Evolutionary conservation across 257 asterid species (phyloP).

Genomic region (Perilla frutescens): DNA sequence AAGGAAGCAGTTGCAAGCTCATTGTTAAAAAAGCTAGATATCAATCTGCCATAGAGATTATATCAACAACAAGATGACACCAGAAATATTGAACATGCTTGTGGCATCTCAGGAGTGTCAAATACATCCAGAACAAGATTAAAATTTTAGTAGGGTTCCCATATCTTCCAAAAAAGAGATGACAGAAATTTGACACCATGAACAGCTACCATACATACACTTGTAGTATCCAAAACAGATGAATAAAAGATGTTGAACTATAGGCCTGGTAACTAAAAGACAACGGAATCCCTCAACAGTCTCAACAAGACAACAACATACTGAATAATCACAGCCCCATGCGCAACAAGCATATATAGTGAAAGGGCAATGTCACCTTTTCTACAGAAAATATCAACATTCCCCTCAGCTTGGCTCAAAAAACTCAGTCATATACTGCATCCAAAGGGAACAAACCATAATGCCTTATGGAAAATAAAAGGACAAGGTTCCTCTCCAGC

Average conservation of each 20-base stretch:
- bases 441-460: background rate
- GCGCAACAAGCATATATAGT: background rate
- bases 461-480: background rate
- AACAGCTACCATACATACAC: background rate
- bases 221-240: conserved; percentile 13
- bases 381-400: background rate
- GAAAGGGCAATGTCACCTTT: background rate
- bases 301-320: conserved; percentile 18
- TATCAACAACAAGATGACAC: background rate
- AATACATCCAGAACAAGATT: background rate
- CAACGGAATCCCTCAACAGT: conserved; percentile 21
- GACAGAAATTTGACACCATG: background rate
- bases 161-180: background rate
- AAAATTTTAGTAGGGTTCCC: too few relatives aligned
- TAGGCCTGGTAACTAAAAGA: conserved; percentile 8
- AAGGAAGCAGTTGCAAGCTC: conserved; percentile 18
- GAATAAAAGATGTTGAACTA: background rate
- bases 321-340: conserved; percentile 1
- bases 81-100: background rate
- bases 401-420: background rate
- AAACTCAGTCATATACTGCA: background rate
- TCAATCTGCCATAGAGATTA: background rate
- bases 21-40: background rate
- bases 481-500: background rate
- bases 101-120: background rate